Evolutionary conservation across 2,329 filamentous ascomycete species (phyloP).

Genomic region (Calonectria pteridis): DNA sequence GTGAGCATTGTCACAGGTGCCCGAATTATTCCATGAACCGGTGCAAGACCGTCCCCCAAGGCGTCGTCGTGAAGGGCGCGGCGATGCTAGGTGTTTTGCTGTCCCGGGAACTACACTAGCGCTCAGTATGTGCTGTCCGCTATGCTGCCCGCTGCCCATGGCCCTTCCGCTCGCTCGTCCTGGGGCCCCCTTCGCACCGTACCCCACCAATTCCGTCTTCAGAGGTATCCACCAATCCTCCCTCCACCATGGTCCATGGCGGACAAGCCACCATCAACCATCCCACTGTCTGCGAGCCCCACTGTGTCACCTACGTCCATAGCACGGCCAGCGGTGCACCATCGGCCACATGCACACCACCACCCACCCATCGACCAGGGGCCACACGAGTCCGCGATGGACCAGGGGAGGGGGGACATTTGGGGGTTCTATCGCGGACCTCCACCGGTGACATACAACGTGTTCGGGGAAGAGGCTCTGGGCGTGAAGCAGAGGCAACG

Average conservation of each 20-base stretch:
- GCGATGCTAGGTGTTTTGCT: conserved; percentile 4
- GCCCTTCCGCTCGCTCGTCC: neutral
- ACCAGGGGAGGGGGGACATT: conserved; percentile 20
- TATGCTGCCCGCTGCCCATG: conserved; percentile 3
- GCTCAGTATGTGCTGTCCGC: conserved; percentile 22
- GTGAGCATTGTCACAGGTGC: conserved; percentile 32
- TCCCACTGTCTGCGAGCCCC: conserved; percentile 37
- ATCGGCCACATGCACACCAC: conserved; percentile 29
- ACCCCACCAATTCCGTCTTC: conserved; percentile 31
- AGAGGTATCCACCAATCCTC: conserved; percentile 36
- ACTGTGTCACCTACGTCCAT: conserved; percentile 29
- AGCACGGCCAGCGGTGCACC: conserved; percentile 19
- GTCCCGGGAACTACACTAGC: conserved; percentile 15
- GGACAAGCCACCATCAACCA: conserved; percentile 37
- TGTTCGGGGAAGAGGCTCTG: conserved; percentile 4
- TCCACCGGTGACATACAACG: conserved; percentile 20
- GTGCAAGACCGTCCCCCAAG: neutral
- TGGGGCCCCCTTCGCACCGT: conserved; percentile 28
- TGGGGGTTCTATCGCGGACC: conserved; percentile 20
- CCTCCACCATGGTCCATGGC: conserved; percentile 37
- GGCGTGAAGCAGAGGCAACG: neutral
- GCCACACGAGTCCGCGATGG: conserved; percentile 32
- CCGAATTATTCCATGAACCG: conserved; percentile 41
- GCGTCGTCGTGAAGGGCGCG: neutral
- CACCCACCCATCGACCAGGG: conserved; percentile 40